Percentiles rank a stretch among this genome's conserved stretches.
Evolutionary conservation across 805 yeast genomes (phyloP).

Genomic region (Starmerella kuoi): DNA sequence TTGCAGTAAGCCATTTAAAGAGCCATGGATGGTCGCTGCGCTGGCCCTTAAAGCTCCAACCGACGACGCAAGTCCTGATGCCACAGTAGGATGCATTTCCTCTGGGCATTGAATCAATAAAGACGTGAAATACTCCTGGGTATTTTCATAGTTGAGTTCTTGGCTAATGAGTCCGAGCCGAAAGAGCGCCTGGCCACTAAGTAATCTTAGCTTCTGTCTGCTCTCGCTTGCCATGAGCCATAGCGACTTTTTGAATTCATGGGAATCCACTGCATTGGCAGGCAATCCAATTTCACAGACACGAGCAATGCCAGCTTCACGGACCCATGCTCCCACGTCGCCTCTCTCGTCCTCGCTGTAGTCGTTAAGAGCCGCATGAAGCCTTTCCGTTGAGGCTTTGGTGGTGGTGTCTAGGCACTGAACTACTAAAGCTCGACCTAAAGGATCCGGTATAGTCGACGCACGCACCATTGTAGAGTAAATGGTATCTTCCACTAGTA

Average conservation of each 20-base stretch:
- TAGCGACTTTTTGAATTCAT: slow-evolving; percentile 24
- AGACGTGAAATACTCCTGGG: slow-evolving; percentile 4
- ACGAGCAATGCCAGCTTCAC: slow-evolving; percentile 40
- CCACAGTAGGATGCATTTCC: not conserved
- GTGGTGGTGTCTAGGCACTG: not conserved
- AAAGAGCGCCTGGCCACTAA: slow-evolving; percentile 34
- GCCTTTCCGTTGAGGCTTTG: not conserved
- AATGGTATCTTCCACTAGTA: not conserved
- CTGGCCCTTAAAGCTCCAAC: slow-evolving; percentile 13
- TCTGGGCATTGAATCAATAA: slow-evolving; percentile 1
- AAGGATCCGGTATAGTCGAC: slow-evolving; percentile 11
- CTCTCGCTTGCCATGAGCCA: slow-evolving; percentile 53
- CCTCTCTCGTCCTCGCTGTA: slow-evolving; percentile 73
- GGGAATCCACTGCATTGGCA: not conserved
- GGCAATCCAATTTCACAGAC: slow-evolving; percentile 24
- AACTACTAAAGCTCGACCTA: slow-evolving; percentile 17
- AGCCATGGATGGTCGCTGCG: slow-evolving; percentile 5
- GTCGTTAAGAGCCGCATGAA: slow-evolving; percentile 46
- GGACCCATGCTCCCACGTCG: slow-evolving; percentile 75
- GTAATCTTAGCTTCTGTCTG: slow-evolving; percentile 41
- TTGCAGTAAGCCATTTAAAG: slow-evolving; percentile 2
- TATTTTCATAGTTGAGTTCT: not conserved
- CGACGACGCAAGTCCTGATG: slow-evolving; percentile 17
- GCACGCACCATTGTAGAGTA: too few species aligned
- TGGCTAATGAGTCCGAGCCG: slow-evolving; percentile 12